These are phyloP conservation scores for Verbascum thapsus DNA, from an alignment of 257 asterid genomes.

Conservation along the genomic window DNA sequence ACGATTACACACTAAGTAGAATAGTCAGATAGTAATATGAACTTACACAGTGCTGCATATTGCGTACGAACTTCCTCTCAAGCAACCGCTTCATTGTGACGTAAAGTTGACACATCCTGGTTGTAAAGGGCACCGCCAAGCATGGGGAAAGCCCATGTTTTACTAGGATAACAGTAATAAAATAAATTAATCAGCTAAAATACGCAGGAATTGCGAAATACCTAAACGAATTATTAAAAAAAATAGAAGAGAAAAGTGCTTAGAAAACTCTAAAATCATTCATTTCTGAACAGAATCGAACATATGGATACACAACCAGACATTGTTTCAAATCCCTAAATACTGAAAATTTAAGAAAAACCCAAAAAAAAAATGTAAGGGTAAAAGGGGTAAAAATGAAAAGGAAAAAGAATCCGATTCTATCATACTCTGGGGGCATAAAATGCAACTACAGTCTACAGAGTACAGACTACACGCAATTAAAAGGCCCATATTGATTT, in stretches of 20 bases:
- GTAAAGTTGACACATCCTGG: no score
- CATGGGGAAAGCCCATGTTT: constrained; percentile 19
- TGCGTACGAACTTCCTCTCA: constrained; percentile 18
- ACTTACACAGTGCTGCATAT: not conserved
- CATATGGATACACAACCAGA: constrained; percentile 19
- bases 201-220: no score
- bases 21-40: not conserved
- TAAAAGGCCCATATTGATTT: constrained; percentile 30
- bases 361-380: no score
- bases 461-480: no score
- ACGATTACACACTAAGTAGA: no score
- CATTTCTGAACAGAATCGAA: constrained; percentile 26
- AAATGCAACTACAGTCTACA: constrained; percentile 31
- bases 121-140: no score
- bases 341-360: not conserved
- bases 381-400: not conserved
- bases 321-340: constrained; percentile 30
- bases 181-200: constrained; percentile 2
- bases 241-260: not conserved
- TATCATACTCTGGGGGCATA: constrained; percentile 31
- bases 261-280: constrained; percentile 26
- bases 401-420: constrained; percentile 29
- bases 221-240: not conserved
- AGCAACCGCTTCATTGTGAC: no score
- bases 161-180: constrained; percentile 9